A percentile compares a stretch with the other conserved stretches of the same genome.
These are phyloP conservation scores for Neofusicoccum cordaticola DNA, from an alignment of 2,329 filamentous ascomycete species.

Conservation along the genomic window DNA sequence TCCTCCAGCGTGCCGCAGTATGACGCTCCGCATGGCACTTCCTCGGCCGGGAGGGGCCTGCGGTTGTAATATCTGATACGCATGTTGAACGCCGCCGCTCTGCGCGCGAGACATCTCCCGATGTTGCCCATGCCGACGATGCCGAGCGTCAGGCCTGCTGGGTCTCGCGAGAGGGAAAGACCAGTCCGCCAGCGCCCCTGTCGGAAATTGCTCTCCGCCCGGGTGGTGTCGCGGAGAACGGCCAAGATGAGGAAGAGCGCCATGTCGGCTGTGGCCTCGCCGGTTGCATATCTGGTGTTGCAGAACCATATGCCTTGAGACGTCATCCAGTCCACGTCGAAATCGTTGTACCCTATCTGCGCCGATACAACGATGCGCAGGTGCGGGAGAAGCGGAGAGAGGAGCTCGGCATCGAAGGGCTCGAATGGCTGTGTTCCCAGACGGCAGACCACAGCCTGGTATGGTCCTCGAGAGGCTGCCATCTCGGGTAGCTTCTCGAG, in stretches of 20 bases:
- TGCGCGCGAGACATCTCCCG: conserved; percentile 43
- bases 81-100: conserved; percentile 45
- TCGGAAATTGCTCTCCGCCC: conserved; percentile 34
- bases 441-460: conserved; percentile 23
- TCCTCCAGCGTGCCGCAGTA: conserved; percentile 40
- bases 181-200: conserved; percentile 37
- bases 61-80: conserved; percentile 47
- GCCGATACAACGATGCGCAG: conserved; percentile 49
- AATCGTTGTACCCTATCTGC: conserved; percentile 50
- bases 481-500: background rate
- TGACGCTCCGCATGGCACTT: conserved; percentile 31
- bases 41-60: conserved; percentile 32
- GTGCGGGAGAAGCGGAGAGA: conserved; percentile 39
- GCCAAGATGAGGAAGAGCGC: conserved; percentile 46
- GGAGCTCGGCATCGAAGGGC: conserved; percentile 49
- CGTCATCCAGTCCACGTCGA: conserved; percentile 46
- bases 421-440: conserved; percentile 51
- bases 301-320: conserved; percentile 51
- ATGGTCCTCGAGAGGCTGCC: background rate
- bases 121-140: conserved; percentile 52
- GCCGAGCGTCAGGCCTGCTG: conserved; percentile 45
- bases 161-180: conserved; percentile 41
- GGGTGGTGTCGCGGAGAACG: conserved; percentile 46
- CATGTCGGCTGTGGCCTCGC: conserved; percentile 54
- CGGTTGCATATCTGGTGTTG: conserved; percentile 53